Percentiles rank a stretch among this genome's conserved stretches.
These are phyloP conservation scores for Nakazawaea populi DNA, from an alignment of 805 yeast genomes.

Conservation along the genomic window DNA sequence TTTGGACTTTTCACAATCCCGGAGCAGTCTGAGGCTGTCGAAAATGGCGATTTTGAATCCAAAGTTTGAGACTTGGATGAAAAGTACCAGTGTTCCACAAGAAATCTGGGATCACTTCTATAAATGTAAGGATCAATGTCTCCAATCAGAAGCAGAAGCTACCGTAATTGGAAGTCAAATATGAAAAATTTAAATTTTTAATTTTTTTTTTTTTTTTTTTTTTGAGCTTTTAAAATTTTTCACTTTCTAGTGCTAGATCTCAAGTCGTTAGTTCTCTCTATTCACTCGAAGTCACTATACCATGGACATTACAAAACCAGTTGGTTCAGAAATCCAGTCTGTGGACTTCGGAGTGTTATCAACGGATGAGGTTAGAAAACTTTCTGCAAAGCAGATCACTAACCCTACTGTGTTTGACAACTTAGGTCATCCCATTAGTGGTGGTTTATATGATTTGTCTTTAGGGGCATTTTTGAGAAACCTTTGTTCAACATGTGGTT, in stretches of 20 bases:
- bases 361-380: constrained; percentile 72
- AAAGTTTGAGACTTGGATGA: neutral
- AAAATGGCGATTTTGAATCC: constrained; percentile 3
- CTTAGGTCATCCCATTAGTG: constrained; percentile 90
- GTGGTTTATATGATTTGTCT: constrained; percentile 93
- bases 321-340: constrained; percentile 87
- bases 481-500: constrained; percentile 91
- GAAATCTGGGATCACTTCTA: neutral
- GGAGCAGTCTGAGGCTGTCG: neutral
- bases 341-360: constrained; percentile 89
- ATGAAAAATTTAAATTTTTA: neutral
- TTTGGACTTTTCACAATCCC: neutral
- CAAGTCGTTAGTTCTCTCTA: neutral
- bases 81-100: neutral
- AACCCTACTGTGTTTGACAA: constrained; percentile 95
- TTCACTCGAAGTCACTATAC: neutral
- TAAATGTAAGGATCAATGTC: neutral
- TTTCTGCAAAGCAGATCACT: constrained; percentile 93
- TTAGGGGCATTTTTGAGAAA: constrained; percentile 89
- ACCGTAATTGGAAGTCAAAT: constrained; percentile 4
- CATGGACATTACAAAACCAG: constrained; percentile 97
- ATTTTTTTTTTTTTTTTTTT: constrained; percentile 4
- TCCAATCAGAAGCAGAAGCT: neutral
- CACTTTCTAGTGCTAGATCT: neutral
- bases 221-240: constrained; percentile 1